Base-by-base conservation (phyloP, 257 asterid genomes). In the Hygrophila difformis region DNA sequence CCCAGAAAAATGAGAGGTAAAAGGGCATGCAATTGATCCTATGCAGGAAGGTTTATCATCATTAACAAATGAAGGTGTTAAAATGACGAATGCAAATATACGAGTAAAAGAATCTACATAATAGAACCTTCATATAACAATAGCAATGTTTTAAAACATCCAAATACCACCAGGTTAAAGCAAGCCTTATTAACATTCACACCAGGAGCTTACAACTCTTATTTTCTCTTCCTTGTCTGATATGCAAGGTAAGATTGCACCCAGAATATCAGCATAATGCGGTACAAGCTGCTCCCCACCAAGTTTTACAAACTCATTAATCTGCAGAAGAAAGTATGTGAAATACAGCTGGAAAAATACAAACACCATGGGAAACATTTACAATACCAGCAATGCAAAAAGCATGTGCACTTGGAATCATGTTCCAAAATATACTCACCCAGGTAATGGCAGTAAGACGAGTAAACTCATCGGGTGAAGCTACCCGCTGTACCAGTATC, bases 211-310 rank as follows among this genome's bases (percentile, higher is more conserved):
- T 67, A 92, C 99, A 55, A 76, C 89, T 78, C 94, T 74, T 63
- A 87, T 92, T 71, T 92, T 91, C 65, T 92, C 99, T 75, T 92
- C 99, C 67, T 83, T 92, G 66, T 92, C 99, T 15, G 99, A 77
- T 67, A 87, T 92, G 79, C 95, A 83, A 47, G 99, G 99, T 44
- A 92, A 75, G 65, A 92, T 86, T 55, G 95, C 97, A 33, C 93
- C 94, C 48, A 92, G 76, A 65, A 92, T 92, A 73, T 78, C 94
- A 69, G 99, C 94, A 66, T 92, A 92, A 65, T 92, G 78, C 55
- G 88, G 95, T 60, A 92, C 93, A 56, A 92, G 87, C 58, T 86
- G 99, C 65, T 92, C 95, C 45, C 99, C 97, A 57, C 97, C 97
- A 76, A 92, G 99, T 79, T 87, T 92, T 47, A 92, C 99, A 67